These are phyloP conservation scores for Proliferodiscus dingleyae DNA, from an alignment of 2,329 filamentous ascomycete species.

Conservation along the genomic window DNA sequence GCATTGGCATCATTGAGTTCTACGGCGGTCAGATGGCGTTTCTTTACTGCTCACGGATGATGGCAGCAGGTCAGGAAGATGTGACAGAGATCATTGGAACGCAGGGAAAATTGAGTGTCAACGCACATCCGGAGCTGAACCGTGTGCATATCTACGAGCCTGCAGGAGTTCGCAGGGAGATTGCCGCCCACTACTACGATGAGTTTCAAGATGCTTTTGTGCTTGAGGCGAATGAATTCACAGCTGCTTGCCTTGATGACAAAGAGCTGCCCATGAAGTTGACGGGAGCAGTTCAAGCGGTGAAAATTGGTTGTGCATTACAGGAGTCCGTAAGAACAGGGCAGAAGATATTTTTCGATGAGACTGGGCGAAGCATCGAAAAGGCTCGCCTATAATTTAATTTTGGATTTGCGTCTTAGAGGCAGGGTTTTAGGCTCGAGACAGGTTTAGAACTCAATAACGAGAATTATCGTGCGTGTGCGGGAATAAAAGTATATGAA, in stretches of 20 bases:
- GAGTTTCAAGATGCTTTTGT: constrained; percentile 59
- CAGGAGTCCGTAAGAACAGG: constrained; percentile 52
- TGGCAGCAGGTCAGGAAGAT: constrained; percentile 64
- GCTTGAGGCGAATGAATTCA: constrained; percentile 60
- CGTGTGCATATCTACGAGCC: constrained; percentile 51
- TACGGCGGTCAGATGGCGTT: constrained; percentile 58
- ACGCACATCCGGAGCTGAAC: constrained; percentile 50
- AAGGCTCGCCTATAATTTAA: constrained; percentile 12
- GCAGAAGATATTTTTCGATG: constrained; percentile 55
- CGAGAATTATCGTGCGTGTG: no score
- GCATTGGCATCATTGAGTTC: constrained; percentile 62
- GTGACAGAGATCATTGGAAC: constrained; percentile 64
- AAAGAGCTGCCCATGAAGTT: constrained; percentile 52
- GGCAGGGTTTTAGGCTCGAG: no score
- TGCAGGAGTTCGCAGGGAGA: constrained; percentile 50
- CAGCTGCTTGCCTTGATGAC: constrained; percentile 51
- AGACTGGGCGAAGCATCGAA: constrained; percentile 37
- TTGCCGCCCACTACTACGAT: constrained; percentile 58
- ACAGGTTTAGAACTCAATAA: no score
- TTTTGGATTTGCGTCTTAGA: no score
- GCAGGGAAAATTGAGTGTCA: constrained; percentile 57
- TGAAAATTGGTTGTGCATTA: constrained; percentile 56
- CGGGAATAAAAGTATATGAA: no score
- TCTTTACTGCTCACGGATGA: constrained; percentile 61
- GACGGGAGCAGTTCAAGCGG: constrained; percentile 50